Conservation (phyloP, 257 asterid species). For the Nicotiana obtusifolia region DNA sequence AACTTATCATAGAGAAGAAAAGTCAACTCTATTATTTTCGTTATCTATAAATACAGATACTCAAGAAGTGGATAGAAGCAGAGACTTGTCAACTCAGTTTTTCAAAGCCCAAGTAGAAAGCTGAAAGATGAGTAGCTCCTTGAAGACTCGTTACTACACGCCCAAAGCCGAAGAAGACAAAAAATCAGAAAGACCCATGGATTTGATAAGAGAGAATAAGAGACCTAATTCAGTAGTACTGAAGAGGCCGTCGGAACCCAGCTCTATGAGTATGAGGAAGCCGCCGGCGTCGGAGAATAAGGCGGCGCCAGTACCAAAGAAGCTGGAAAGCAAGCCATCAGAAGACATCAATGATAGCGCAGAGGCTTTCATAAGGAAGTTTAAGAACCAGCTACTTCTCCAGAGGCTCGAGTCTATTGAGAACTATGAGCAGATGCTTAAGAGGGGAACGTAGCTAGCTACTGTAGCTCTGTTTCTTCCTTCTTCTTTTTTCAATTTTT, state of each 20-base stretch:
- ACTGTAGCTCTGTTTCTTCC: background rate
- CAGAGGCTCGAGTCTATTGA: conserved; percentile 81
- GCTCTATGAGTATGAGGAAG: background rate
- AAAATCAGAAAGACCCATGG: background rate
- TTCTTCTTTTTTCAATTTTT: background rate
- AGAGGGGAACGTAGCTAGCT: conserved; percentile 38
- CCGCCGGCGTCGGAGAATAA: conserved; percentile 8
- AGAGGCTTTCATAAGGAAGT: conserved; percentile 63
- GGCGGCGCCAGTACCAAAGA: conserved; percentile 23
- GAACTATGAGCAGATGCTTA: conserved; percentile 66
- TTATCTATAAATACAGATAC: background rate
- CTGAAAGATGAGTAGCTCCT: background rate
- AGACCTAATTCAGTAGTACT: background rate
- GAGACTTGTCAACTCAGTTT: background rate
- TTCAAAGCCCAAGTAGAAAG: background rate
- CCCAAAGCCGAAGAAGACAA: background rate
- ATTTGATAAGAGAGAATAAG: background rate
- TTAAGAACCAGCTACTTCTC: conserved; percentile 52
- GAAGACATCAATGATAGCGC: conserved; percentile 66
- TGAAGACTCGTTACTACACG: background rate
- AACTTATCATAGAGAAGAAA: background rate
- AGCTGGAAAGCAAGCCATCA: conserved; percentile 32
- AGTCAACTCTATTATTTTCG: background rate
- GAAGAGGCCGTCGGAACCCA: background rate
- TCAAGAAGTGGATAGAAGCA: background rate